These are phyloP conservation scores for Agrocybe praecox DNA, from an alignment of 768 basidiomycete genomes.

Conservation along the genomic window DNA sequence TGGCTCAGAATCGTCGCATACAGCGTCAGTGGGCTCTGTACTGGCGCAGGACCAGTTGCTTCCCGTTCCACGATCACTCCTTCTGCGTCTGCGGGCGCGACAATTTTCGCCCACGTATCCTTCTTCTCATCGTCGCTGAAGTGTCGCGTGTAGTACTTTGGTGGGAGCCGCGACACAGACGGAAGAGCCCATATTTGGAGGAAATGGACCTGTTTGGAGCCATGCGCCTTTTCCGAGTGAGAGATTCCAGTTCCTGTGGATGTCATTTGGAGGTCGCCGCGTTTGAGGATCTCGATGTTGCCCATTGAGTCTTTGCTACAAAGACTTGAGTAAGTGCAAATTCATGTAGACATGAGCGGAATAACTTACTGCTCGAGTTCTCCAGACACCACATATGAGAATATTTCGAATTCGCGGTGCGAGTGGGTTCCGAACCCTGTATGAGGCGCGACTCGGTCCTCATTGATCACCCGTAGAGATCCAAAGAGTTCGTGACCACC, in stretches of 20 bases:
- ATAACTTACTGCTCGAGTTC: conserved; percentile 76
- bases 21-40: conserved; percentile 67
- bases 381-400: conserved; percentile 82
- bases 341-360: background rate
- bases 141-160: conserved; percentile 87
- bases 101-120: conserved; percentile 70
- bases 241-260: conserved; percentile 91
- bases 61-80: conserved; percentile 68
- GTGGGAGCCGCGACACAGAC: conserved; percentile 48
- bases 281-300: conserved; percentile 85
- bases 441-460: conserved; percentile 76
- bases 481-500: conserved; percentile 62
- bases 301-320: conserved; percentile 88
- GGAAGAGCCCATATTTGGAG: conserved; percentile 57
- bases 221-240: conserved; percentile 64
- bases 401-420: conserved; percentile 90
- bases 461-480: conserved; percentile 86
- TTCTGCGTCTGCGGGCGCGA: conserved; percentile 67
- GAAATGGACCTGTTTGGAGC: conserved; percentile 47
- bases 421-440: conserved; percentile 88
- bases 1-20: conserved; percentile 76
- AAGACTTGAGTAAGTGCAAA: background rate
- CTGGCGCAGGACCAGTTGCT: conserved; percentile 78
- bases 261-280: conserved; percentile 91
- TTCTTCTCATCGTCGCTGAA: conserved; percentile 84